phyloP scores from a whole-genome alignment of 495 filamentous ascomycete genomes.

The Neurospora sp. region DNA sequence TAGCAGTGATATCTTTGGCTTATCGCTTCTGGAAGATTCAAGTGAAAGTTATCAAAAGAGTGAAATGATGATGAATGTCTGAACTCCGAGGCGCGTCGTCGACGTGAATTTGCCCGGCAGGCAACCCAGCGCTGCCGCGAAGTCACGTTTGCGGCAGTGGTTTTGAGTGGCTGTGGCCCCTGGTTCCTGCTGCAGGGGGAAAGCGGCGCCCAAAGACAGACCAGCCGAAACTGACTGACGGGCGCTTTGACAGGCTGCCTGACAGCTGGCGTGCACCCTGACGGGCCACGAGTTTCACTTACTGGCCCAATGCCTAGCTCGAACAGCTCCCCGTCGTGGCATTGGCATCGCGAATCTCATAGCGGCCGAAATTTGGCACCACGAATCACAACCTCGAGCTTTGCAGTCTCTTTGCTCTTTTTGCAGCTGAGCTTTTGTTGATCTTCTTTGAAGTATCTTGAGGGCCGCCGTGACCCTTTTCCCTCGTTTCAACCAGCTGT shows the following conservation, averaged over 20 bases:
- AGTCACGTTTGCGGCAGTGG: conserved; percentile 15
- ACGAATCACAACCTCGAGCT: not conserved
- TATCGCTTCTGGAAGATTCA: not conserved
- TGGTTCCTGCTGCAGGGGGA: not conserved
- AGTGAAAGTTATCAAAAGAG: not conserved
- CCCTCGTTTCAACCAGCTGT: not conserved
- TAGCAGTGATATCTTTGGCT: not conserved
- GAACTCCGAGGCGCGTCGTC: conserved; percentile 1
- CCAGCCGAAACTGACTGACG: not conserved
- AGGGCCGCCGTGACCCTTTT: not conserved
- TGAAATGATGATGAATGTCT: not conserved
- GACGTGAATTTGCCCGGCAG: not conserved
- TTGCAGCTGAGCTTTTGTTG: not conserved
- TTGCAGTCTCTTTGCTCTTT: not conserved
- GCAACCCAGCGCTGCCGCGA: conserved; percentile 7
- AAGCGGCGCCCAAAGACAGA: not conserved
- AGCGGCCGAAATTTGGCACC: not conserved
- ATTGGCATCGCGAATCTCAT: not conserved
- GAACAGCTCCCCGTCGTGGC: not conserved
- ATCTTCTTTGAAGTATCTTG: not conserved
- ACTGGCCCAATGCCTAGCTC: not conserved
- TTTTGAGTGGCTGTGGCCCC: conserved; percentile 5
- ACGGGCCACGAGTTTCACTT: not conserved
- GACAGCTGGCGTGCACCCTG: not conserved
- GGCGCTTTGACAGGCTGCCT: not conserved